Conservation (phyloP, 352 stramenopile species). For the Paralagenidium karlingii region DNA sequence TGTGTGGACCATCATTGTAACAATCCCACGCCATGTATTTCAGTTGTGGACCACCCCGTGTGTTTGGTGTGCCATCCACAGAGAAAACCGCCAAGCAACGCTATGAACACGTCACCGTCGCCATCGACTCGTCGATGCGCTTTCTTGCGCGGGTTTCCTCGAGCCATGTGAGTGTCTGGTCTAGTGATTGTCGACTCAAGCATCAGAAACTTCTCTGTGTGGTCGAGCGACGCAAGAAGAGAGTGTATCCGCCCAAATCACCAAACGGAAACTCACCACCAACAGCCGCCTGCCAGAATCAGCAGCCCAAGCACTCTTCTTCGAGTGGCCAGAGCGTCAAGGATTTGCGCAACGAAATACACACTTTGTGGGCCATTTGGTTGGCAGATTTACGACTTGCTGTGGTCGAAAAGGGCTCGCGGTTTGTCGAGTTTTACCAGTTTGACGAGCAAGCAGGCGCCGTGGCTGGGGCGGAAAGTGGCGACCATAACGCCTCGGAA, state of each 20-base stretch:
- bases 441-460: constrained; percentile 35
- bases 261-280: constrained; percentile 3
- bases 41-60: constrained; percentile 48
- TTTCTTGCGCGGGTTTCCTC: constrained; percentile 48
- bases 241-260: not conserved
- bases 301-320: too few species aligned
- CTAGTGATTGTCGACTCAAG: constrained; percentile 9
- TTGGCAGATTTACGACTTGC: constrained; percentile 35
- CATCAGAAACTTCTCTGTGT: constrained; percentile 11
- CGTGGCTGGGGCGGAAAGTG: constrained; percentile 5
- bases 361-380: constrained; percentile 40
- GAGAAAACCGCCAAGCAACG: constrained; percentile 3
- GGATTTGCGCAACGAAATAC: too few species aligned
- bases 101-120: constrained; percentile 32
- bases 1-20: too few species aligned
- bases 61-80: constrained; percentile 18
- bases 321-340: too few species aligned
- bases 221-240: not conserved
- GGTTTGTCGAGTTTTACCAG: constrained; percentile 54
- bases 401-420: constrained; percentile 41
- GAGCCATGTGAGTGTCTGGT: constrained; percentile 29
- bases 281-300: constrained; percentile 9
- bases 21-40: constrained; percentile 48
- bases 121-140: constrained; percentile 29
- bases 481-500: too few species aligned